Base-by-base conservation (phyloP, 148 eudicot genomes). In the Limonium bicolor region DNA sequence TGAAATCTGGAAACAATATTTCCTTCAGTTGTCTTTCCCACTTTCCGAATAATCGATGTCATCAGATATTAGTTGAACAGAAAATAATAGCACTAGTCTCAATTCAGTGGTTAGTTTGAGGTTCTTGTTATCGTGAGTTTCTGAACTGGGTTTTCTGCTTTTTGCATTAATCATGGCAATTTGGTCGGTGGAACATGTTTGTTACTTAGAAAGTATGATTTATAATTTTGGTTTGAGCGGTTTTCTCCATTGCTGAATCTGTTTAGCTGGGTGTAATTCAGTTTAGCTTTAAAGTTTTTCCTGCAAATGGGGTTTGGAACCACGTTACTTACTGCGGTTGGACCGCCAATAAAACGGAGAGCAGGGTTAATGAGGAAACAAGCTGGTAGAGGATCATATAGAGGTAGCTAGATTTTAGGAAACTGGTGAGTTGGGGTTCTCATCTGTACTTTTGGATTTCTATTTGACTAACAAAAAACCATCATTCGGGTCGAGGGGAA, bases 331-430 rank as follows among this genome's bases (percentile, higher is more conserved):
- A 74, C 78, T 34, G 71, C 73, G 1, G 76, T 69, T 34, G 94
- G 78, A 62, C 96, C 96, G 51, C 96, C 94, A 27, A 76, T 87
- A 69, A 76, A 67, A 55, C 73, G 74, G 62, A 68, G 94, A 59
- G 79, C 79, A 26, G 82, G 94, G 65, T 77, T 87, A 57, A 67
- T 88, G 57, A 87, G 86, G 76, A 83, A 87, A 55, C 96, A 87
- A 34, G 96, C 96, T 10, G 94, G 94, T 14, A 79, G 96, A 76
- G 96, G 96, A 50, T 87, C 96, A 62, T 87, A 87, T 50, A 79
- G 96, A 48, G 96, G 80, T 41, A 87, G 96, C 50, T 87, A 87
- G 94, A 62, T 51, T 68, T 68, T 59, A 53, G 59, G 24, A 28
- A 20, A 43, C 58, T 63, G 46, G 20, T 16, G 14, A 31, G 21